These are phyloP conservation scores for Neoascochyta sp. DNA, from an alignment of 2,329 filamentous ascomycete genomes.

Conservation along the genomic window DNA sequence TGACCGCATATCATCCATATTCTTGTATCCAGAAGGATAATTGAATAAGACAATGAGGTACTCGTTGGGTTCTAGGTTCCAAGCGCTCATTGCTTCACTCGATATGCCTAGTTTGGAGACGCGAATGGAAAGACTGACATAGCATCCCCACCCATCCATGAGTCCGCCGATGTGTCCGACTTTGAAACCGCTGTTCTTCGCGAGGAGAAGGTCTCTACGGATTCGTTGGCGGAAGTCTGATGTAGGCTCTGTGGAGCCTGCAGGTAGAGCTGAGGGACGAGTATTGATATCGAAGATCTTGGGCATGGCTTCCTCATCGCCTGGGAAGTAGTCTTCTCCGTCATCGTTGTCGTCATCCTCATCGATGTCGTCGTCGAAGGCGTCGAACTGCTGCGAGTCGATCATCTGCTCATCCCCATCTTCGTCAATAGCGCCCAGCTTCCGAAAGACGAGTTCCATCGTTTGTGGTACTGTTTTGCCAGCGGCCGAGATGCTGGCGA, in stretches of 20 bases:
- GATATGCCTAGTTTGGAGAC: slow-evolving; percentile 69
- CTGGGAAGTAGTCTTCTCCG: slow-evolving; percentile 34
- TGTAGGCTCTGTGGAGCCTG: slow-evolving; percentile 20
- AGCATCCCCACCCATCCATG: slow-evolving; percentile 46
- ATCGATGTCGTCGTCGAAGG: slow-evolving; percentile 27
- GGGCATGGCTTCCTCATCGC: slow-evolving; percentile 40
- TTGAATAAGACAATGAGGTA: slow-evolving; percentile 72
- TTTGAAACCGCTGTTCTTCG: slow-evolving; percentile 65
- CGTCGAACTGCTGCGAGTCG: slow-evolving; percentile 36
- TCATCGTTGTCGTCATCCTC: slow-evolving; percentile 34
- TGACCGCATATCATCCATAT: slow-evolving; percentile 53
- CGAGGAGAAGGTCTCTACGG: slow-evolving; percentile 57
- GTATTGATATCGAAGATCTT: slow-evolving; percentile 16
- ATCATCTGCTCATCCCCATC: slow-evolving; percentile 45
- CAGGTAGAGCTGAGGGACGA: background rate
- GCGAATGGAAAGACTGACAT: slow-evolving; percentile 65
- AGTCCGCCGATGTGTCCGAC: slow-evolving; percentile 60
- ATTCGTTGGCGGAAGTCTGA: slow-evolving; percentile 42
- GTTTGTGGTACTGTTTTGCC: slow-evolving; percentile 49
- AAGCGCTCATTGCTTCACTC: slow-evolving; percentile 70
- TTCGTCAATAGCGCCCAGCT: slow-evolving; percentile 34
- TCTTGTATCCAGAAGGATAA: slow-evolving; percentile 60
- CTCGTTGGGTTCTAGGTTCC: slow-evolving; percentile 63
- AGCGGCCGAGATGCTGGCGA: slow-evolving; percentile 48
- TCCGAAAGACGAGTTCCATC: slow-evolving; percentile 45